A percentile compares a stretch with the other conserved stretches of the same genome.
Evolutionary conservation across 495 filamentous ascomycete species (phyloP).

Genomic region (Xeromyces bisporus): DNA sequence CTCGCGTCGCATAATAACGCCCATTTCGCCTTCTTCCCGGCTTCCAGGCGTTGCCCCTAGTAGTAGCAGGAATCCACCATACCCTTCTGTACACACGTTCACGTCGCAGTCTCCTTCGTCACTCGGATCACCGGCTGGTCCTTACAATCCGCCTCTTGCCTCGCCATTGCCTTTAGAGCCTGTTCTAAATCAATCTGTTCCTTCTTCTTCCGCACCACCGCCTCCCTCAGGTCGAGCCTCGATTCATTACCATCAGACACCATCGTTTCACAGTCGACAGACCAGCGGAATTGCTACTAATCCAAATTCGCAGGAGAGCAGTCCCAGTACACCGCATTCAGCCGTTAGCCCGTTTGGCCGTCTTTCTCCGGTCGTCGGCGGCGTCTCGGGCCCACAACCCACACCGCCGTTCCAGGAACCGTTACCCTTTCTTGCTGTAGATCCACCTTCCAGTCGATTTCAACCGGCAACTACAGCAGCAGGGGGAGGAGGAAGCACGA

Average conservation of each 20-base stretch:
- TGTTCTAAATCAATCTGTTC: no score
- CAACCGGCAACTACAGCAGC: no score
- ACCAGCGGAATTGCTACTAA: conserved; percentile 27
- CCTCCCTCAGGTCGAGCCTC: conserved; percentile 15
- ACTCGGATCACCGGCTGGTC: background rate
- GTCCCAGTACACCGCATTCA: conserved; percentile 37
- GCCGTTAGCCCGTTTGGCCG: conserved; percentile 32
- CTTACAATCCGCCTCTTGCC: background rate
- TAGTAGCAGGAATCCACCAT: conserved; percentile 13
- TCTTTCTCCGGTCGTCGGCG: conserved; percentile 24
- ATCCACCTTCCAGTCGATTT: conserved; percentile 11
- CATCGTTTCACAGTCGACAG: conserved; percentile 25
- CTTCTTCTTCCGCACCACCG: no score
- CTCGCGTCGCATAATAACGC: conserved; percentile 42
- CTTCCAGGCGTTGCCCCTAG: conserved; percentile 6
- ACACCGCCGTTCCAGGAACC: conserved; percentile 5
- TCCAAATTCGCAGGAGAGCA: conserved; percentile 34
- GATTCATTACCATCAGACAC: conserved; percentile 23
- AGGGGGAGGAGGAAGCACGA: conserved; percentile 11
- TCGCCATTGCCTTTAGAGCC: background rate
- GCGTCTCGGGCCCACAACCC: conserved; percentile 9
- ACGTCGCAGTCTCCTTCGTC: background rate
- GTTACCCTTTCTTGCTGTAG: conserved; percentile 14
- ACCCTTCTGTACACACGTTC: conserved; percentile 15
- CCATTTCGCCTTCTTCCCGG: conserved; percentile 41